phyloP scores from a whole-genome alignment of 148 eudicot species.

The Vaccinium vitisidaea region DNA sequence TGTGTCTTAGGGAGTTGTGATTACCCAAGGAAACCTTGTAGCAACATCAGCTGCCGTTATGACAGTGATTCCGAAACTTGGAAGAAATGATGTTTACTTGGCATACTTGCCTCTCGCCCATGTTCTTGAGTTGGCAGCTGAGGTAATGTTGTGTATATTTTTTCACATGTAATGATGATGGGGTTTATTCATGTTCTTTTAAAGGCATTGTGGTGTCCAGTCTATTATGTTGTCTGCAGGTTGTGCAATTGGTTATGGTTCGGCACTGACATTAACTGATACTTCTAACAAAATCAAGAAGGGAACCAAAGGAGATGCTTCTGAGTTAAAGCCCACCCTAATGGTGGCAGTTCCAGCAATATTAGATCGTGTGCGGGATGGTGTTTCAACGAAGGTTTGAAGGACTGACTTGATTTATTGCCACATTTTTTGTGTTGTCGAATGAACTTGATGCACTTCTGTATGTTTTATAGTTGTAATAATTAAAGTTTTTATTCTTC shows the following conservation, averaged over 20 bases:
- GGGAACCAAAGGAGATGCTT: conserved; percentile 93
- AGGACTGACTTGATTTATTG: conserved; percentile 3
- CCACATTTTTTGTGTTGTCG: not conserved
- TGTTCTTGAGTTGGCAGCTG: conserved; percentile 92
- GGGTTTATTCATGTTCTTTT: conserved; percentile 9
- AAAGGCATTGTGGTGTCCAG: conserved; percentile 40
- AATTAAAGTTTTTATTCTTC: not conserved
- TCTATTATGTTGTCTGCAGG: conserved; percentile 84
- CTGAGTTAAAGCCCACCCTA: conserved; percentile 75
- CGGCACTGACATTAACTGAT: conserved; percentile 84
- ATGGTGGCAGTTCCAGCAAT: conserved; percentile 98
- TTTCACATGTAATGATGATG: not conserved
- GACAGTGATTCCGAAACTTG: conserved; percentile 80
- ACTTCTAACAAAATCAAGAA: conserved; percentile 89
- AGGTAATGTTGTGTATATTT: conserved; percentile 47
- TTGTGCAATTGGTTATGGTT: conserved; percentile 78
- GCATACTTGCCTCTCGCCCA: conserved; percentile 95
- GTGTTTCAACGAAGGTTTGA: conserved; percentile 79
- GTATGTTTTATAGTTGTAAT: not conserved
- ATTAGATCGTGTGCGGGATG: conserved; percentile 91
- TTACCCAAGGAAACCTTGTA: conserved; percentile 87
- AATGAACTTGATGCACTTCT: not conserved
- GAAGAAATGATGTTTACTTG: conserved; percentile 70
- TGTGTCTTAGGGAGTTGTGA: conserved; percentile 83
- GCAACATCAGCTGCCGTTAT: conserved; percentile 88